phyloP scores from a whole-genome alignment of 495 filamentous ascomycete species.

The Thermochaetoides thermophila region DNA sequence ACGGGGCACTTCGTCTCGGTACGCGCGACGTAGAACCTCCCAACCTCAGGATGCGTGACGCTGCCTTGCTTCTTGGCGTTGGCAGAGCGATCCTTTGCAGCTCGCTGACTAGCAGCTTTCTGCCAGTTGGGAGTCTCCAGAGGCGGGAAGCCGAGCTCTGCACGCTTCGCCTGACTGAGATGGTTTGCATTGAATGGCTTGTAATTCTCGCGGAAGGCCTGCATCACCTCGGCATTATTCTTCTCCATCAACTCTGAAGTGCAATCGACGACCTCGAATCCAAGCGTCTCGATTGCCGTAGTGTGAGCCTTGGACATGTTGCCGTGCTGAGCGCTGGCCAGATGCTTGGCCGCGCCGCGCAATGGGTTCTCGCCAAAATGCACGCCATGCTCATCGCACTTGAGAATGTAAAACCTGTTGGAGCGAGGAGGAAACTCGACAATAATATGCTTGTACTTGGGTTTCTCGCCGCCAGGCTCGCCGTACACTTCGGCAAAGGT shows the following conservation, averaged over 20 bases:
- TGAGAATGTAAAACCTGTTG: constrained; percentile 24
- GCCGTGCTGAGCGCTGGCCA: constrained; percentile 22
- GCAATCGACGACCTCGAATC: constrained; percentile 23
- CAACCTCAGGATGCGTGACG: constrained; percentile 7
- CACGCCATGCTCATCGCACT: constrained; percentile 27
- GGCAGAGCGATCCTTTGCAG: too few relatives aligned
- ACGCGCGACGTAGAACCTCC: constrained; percentile 21
- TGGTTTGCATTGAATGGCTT: constrained; percentile 17
- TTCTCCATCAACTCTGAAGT: constrained; percentile 7
- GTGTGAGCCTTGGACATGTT: constrained; percentile 18
- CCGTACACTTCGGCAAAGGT: constrained; percentile 28
- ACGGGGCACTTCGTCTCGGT: constrained; percentile 20
- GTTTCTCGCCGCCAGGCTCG: constrained; percentile 8
- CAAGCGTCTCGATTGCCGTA: constrained; percentile 20
- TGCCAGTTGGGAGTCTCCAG: constrained; percentile 1
- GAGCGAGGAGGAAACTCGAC: constrained; percentile 18
- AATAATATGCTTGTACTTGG: constrained; percentile 26
- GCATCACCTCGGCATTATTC: constrained; percentile 23
- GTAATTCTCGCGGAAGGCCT: constrained; percentile 18
- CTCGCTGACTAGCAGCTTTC: constrained; percentile 1
- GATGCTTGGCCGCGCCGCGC: constrained; percentile 28
- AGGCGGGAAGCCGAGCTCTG: constrained; percentile 5
- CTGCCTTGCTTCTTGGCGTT: constrained; percentile 3
- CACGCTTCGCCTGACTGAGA: constrained; percentile 9
- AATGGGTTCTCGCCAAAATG: constrained; percentile 28